Base-by-base conservation (phyloP, 306 rosid species). In the Spatholobus suberectus region DNA sequence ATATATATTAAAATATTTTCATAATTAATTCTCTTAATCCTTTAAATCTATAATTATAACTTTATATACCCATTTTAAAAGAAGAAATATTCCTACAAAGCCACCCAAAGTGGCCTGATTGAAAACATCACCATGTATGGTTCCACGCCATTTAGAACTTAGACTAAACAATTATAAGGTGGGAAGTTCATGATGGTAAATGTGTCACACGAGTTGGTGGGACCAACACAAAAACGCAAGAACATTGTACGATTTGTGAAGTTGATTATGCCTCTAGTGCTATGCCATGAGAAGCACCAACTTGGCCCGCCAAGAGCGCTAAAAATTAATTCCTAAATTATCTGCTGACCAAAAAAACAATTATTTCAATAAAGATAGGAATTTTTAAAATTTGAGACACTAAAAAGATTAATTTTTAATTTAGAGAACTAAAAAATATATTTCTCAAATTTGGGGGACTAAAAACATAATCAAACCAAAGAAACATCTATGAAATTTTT, bases 81-180 rank as follows among this genome's bases (percentile, higher is more conserved):
- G 29, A 66, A 18, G 5, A 34, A 63, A 14, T 4, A 17, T 15
- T 65, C 26, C 26, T 17, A 32, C 29, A 75, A 24, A 76, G 69
- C 4, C 38, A 75, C n/a, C 24, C 43, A 2, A 24, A 63, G 26
- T 44, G 40, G 49, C 15, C 55, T 38, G 17, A 17, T 15, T 58
- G 58, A 38, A 47, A 41, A 2, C 70, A 69, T 79, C 62, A 80
- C 70, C 35, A 70, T 70, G 83, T 71, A 26, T 61, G 70, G 12
- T 70, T 70, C 70, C 83, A 70, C 49, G 77, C 77, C 77, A 38
- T 41, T 41, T 57, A 40, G 32, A 46, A 44, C 34, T 29, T 29
- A 38, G 1, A 40, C n/a, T 59, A 63, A 61, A 59, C 71, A 40
- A 77, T 32, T 63, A 13, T 9, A 75, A 75, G 37, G 37, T 38